Evolutionary conservation across 169 alveolate species (phyloP).

Genomic region (Neospora caninum): DNA sequence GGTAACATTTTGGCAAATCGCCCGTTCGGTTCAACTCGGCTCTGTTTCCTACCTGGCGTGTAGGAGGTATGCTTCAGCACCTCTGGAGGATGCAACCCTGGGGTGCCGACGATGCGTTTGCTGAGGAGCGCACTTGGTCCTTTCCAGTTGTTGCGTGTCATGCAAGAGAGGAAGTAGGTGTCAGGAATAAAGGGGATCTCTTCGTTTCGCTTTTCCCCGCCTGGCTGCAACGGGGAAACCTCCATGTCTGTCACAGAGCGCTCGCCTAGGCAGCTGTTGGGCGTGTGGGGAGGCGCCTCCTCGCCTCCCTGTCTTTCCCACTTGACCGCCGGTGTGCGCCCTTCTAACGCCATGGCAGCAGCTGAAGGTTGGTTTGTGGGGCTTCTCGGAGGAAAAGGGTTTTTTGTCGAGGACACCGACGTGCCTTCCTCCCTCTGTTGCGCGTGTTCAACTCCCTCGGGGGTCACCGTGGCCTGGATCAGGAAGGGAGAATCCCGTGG

Average conservation of each 20-base stretch:
- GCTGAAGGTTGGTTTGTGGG: too few species aligned
- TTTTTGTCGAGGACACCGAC: too few species aligned
- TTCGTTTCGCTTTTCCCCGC: background rate
- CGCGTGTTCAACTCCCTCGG: too few species aligned
- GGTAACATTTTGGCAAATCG: too few species aligned
- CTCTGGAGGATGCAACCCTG: slow-evolving; percentile 37
- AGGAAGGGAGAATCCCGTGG: too few species aligned
- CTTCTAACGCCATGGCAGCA: background rate
- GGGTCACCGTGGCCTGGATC: too few species aligned
- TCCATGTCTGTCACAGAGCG: background rate
- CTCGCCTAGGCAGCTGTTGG: background rate
- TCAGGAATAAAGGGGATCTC: background rate
- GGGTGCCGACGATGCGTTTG: slow-evolving; percentile 15
- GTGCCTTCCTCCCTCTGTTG: too few species aligned
- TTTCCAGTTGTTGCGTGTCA: background rate
- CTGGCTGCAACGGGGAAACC: background rate
- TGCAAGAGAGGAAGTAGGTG: background rate
- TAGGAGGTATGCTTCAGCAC: background rate
- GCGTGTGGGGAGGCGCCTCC: background rate
- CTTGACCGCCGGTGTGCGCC: background rate
- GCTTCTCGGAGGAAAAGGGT: too few species aligned
- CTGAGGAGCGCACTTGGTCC: slow-evolving; percentile 20
- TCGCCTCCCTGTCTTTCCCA: background rate
- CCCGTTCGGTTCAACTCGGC: too few species aligned
- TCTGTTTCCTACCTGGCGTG: background rate